phyloP scores from a whole-genome alignment of 2,329 filamentous ascomycete species.

The Hysterium pulicare region DNA sequence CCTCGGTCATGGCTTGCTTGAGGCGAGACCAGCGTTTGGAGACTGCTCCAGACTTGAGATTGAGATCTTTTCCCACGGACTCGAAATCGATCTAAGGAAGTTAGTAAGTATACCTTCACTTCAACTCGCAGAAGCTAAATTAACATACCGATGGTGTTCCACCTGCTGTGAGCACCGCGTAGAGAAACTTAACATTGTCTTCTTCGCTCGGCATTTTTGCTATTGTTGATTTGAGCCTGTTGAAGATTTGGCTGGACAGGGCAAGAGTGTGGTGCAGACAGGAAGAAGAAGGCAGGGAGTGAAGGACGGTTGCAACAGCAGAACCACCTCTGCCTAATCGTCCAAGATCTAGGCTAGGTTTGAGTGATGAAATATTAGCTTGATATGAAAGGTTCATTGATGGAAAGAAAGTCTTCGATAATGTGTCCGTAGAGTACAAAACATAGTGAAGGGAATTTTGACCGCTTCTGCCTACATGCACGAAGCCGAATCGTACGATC shows the following conservation, averaged over 20 bases:
- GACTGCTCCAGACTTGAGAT: constrained; percentile 22
- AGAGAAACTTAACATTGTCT: constrained; percentile 30
- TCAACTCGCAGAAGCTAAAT: not conserved
- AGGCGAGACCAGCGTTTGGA: constrained; percentile 34
- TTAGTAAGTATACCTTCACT: not conserved
- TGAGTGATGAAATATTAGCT: not conserved
- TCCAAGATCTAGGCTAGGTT: not conserved
- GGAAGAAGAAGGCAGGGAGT: too few species aligned
- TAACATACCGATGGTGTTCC: constrained; percentile 12
- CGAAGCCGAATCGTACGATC: too few species aligned
- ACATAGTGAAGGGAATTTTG: not conserved
- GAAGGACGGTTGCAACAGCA: not conserved
- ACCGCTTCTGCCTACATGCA: too few species aligned
- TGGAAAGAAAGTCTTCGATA: not conserved
- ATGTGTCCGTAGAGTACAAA: not conserved
- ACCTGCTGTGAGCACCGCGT: constrained; percentile 24
- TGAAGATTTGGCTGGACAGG: too few species aligned
- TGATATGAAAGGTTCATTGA: not conserved
- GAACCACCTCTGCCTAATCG: not conserved
- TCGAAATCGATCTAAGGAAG: constrained; percentile 29
- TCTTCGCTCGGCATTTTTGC: constrained; percentile 25
- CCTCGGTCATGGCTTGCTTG: constrained; percentile 21
- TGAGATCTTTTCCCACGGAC: constrained; percentile 19
- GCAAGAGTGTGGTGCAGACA: too few species aligned
- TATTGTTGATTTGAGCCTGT: too few species aligned